Base-by-base conservation (phyloP, 2,329 filamentous ascomycete species). In the Aureobasidium sp. region DNA sequence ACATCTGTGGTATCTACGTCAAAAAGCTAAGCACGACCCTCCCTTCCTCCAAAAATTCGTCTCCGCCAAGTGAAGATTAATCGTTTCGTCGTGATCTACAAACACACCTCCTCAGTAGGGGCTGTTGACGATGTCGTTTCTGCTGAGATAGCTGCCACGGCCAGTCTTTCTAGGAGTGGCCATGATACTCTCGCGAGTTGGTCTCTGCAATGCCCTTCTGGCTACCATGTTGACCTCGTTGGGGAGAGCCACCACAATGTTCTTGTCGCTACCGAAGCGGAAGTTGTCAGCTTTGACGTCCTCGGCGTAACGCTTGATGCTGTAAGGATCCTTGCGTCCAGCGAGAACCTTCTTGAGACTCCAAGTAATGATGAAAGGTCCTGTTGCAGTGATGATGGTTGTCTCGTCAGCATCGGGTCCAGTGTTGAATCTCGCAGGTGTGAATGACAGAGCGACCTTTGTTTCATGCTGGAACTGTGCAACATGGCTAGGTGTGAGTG, bases 171-270 rank as follows among this genome's bases (percentile, higher is more conserved):
- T 64, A 42, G 71, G 73, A 45, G 72, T 73, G 39, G 90, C 89
- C 71, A 73, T 72, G 73, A 99, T 97, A 74, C 91, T 97, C 79
- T 99, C 91, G 41, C 94, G 81, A 0, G 94, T 97, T 1, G 93
- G 91, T 70, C 87, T 87, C 80, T 90, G 90, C 71, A 99, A 83
- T 62, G 86, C 87, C 68, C 88, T 84, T 75, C 93, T 92, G 49
- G 87, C 88, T 14, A 99, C 90, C 92, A 97, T 97, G 75, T 97
- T 95, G 68, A 99, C 94, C 74, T 97, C 92, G 72, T 99, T 96
- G 2, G 94, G 92, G 66, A 99, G 79, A 0, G 94, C 94, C 39
- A 99, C 93, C 70, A 99, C 96, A 69, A 99, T 91, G 70, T 97
- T 97, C 84, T 96, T 96, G 75, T 99, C 94, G 5, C 88, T 92